A percentile compares a stretch with the other conserved stretches of the same genome.
These are phyloP conservation scores for Eustoma russellianum DNA, from an alignment of 257 asterid genomes.

Conservation along the genomic window DNA sequence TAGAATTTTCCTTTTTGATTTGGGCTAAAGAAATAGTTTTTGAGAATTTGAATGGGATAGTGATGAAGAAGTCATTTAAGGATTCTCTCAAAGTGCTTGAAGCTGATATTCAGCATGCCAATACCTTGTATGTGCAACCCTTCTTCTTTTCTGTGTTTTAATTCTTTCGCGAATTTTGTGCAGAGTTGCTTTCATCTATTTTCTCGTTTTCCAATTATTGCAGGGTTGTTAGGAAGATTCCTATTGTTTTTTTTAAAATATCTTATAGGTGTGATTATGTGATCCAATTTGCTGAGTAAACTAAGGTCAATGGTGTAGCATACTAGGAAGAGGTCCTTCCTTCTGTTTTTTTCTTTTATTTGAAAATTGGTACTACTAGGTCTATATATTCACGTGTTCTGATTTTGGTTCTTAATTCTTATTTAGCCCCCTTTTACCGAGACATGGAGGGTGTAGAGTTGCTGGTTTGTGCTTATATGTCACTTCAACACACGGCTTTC, in stretches of 20 bases:
- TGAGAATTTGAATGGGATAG: constrained; percentile 41
- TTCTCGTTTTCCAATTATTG: neutral
- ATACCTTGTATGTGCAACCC: constrained; percentile 45
- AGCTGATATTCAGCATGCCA: constrained; percentile 96
- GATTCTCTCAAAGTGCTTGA: constrained; percentile 88
- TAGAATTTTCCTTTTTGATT: neutral
- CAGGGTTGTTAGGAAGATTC: neutral
- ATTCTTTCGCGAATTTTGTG: neutral
- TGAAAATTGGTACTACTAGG: too few relatives aligned
- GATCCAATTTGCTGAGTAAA: too few relatives aligned
- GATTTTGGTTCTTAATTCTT: too few relatives aligned
- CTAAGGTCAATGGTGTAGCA: too few relatives aligned
- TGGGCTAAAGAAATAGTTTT: neutral
- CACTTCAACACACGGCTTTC: too few relatives aligned
- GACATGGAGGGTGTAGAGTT: too few relatives aligned
- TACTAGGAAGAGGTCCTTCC: too few relatives aligned
- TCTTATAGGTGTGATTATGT: neutral
- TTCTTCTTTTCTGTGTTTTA: neutral
- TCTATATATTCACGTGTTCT: too few relatives aligned
- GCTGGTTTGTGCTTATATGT: too few relatives aligned
- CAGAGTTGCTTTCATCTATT: neutral
- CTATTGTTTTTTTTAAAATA: too few relatives aligned
- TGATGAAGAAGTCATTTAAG: constrained; percentile 75
- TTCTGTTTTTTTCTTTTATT: too few relatives aligned
- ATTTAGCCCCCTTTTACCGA: too few relatives aligned